Base-by-base conservation (phyloP, 495 filamentous ascomycete genomes). In the Aspergillus sclerotiicarbonarius region DNA sequence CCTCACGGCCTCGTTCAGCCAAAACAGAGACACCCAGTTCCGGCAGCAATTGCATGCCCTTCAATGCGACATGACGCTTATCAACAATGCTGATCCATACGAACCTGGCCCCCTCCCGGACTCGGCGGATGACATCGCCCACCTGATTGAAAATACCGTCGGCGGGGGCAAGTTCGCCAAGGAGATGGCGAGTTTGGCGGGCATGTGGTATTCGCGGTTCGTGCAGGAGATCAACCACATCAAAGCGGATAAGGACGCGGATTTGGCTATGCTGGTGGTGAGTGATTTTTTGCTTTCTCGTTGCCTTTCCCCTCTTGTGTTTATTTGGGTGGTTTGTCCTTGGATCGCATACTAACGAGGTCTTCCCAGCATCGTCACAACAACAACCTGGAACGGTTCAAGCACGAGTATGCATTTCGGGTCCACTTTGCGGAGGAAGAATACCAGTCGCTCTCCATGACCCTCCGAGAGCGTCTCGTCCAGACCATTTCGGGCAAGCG, bases 11-110 rank as follows among this genome's bases (percentile, higher is more conserved):
- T 83, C 85, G 58, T 92, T 96, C 75, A 81, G 83, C 54, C 85
- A 88, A 54, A 90, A 96, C 67, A 85, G 89, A 51, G 91, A 96
- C 66, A 76, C 79, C 45, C 82, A 92, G 62, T 98, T 95, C 73
- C 88, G 91, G 52, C 88, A 93, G 63, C 91, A 97, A 69, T 81
- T 98, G 6, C 86, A 91, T 57, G 87, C 88, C 48, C 81, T 97
- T 4, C 93, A 97, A 70, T 86, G 88, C 56, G 95, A 98, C 67
- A 91, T 95, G 68, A 89, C 83, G 51, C 82, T 96, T 8, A 89
- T 98, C 65, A 84, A 89, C 63, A 84, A 86, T 62, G 88, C 93
- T 44, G 85, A 96, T 62, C 88, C 89, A 0, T 95, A 94, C 61
- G 75, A 80, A 13, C 80, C 88, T 49, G 80, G 82, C 19, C 85